Base-by-base conservation (phyloP, 23 red algal species). In the Gracilaria gracilis region DNA sequence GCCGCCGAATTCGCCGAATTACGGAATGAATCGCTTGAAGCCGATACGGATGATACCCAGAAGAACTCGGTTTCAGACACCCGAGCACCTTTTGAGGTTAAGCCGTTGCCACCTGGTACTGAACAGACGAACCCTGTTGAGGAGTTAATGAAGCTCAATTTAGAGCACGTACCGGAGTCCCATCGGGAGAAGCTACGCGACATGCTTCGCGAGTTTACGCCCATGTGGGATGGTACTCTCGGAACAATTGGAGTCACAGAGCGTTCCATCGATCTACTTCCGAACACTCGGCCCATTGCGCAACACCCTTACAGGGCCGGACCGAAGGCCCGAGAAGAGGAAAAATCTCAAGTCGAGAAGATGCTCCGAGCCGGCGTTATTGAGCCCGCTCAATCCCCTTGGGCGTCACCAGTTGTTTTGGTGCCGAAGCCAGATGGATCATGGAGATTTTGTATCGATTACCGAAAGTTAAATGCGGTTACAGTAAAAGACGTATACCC, bases 401-500 rank as follows among this genome's bases (percentile, higher is more conserved):
- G 78, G 46, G 78, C 46, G 32, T 82, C 50, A 16, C 13, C 78
- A 31, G 50, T 82, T 21, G 51, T 82, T 0, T 34, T 82, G 38
- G 51, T 34, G 4, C 78, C 78, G n/a, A 86, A 86, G 2, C 17
- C 16, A 29, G 61, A 67, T 31, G 36, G 55, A 34, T 71, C 61
- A 13, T 50, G 47, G 62, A 13, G 57, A 17, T 86, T 86, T 9
- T 71, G 82, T 55, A 72, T 86, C 7, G 0, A 86, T 42, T 86
- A 67, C 24, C 31, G 82, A 39, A 13, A 7, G 27, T 20, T 75
- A 1, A 71, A 86, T 21, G 16, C 46, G n/a, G 61, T 86, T 9
- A 71, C 57, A 27, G 42, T 73, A 17, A 86, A 86, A 9, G 82
- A 86, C 35, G 49, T 27, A 23, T 86, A 86, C 37, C 82, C n/a